Base-by-base conservation (phyloP, 345 rosid genomes). In the Salix exigua region DNA sequence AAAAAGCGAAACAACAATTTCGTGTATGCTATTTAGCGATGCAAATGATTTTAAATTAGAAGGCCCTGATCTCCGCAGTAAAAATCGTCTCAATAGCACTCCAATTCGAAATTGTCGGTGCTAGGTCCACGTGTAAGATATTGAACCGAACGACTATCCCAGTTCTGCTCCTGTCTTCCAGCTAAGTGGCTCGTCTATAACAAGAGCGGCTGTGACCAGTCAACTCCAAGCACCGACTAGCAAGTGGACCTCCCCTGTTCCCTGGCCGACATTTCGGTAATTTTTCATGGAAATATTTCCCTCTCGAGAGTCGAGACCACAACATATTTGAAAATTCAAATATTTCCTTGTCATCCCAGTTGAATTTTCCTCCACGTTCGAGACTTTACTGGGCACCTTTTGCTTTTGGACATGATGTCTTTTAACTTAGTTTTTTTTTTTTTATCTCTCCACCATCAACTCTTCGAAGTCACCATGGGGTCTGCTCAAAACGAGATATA, bases 251-350 rank as follows among this genome's bases (percentile, higher is more conserved):
- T 26, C 35, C 51, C 79, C 2, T 68, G 84, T 67, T 74, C 68
- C 83, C 81, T 46, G 74, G 78, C 89, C 83, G 87, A 86, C 89
- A 80, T 68, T 70, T 42, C n/a, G 42, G 50, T 46, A 46, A 46
- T 3, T 46, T 46, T 13, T 4, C 50, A 46, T 13, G 50, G 50
- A 46, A 46, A 14, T 46, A 46, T 46, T 46, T 13, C 50, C 50
- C 7, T 5, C 17, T 25, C 35, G 16, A 10, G 1, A 12, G 7
- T 25, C 35, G 16, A 10, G 1, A 12, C 31, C 12, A 5, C 66
- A 13, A 62, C 13, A 4, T 13, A 25, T 62, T 26, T 63, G 5
- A 7, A 55, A 60, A 68, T 7, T 30, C 46, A 38, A 21, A 68
- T 55, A 19, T 37, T 62, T 44, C 33, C 6, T 44, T 30, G 53